Evolutionary conservation across 2,329 filamentous ascomycete species (phyloP), one percentile per base, ranked within the genome.

Genomic region (Mycogone perniciosa): DNA sequence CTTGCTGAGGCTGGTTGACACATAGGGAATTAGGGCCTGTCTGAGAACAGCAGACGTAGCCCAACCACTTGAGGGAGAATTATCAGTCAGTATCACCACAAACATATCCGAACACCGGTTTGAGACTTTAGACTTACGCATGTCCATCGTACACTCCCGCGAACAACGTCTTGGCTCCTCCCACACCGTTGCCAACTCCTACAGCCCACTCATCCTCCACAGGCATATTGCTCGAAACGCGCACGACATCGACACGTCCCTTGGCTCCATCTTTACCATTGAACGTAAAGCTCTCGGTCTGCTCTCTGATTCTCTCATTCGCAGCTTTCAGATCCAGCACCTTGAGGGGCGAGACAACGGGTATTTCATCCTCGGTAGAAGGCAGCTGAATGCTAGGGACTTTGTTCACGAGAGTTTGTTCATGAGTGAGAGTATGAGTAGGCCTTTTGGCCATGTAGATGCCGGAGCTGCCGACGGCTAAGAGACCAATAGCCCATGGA

Each of bases 131-230:
- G 4, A 67, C 70, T 65, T 50, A 73, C 69, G 71, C 73, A 54
- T 79, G 76, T 0, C 76, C 76, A 51, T 79, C 75, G 46, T 71
- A 76, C 7, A 79, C 69, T 6, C 70, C 71, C 31, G 64, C 63
- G 44, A 58, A 71, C 31, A 69, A 41, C 0, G 64, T 62, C 29
- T 57, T 55, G 2, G 46, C 54, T 1, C 60, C 61, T 1, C 59
- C 64, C 0, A 67, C 54, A 0, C 68, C 67, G 10, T 59, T 58
- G 0, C 60, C 67, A 9, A 66, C 43, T 7, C 59, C 65, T 2
- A 67, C 54, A 11, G 63, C 59, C 66, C 65, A 69, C 26, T 67
- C 57, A 31, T 70, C 68, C 54, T 71, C 68, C 5, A 66, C 60
- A 0, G 65, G 67, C 5, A 59, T 49, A 30, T 70, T 70, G 51